Base-by-base conservation (phyloP, 805 yeast species). In the Kazachstania psychrophila region DNA sequence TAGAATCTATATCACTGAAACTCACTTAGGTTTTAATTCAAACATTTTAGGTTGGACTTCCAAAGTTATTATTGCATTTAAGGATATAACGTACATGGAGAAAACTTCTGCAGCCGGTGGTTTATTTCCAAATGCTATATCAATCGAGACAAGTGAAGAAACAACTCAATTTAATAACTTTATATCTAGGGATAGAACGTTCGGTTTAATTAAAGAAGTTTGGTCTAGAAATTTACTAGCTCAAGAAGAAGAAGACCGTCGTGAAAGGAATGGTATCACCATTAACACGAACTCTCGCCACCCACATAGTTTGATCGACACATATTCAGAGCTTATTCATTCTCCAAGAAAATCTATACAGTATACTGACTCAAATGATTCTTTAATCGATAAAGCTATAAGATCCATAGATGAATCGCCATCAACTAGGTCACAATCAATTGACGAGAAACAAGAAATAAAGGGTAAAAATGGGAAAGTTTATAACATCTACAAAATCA, bases 71-170 rank as follows among this genome's bases (percentile, higher is more conserved):
- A 70, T 92, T 14, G 77, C 85, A 0, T 71, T 78, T 46, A 73
- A 70, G 32, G 95, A 86, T 38, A 74, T 92, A 18, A 66, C 70
- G 9, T 44, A 43, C 26, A 45, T 56, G 45, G 96, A 89, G 50
- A 84, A 85, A 58, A 80, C 80, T 37, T 72, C 78, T 13, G 85
- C 96, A 0, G 96, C 85, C 5, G 96, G 84, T 5, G 95, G 94
- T 0, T 65, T 89, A 17, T 86, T 89, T 51, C 94, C 95, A 16
- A 89, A 89, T 56, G 96, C 95, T 2, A 85, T 89, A 24, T 64
- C 72, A 6, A 68, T 86, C 17, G 79, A 77, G 49, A 80, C 92
- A 0, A 66, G 61, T 29, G 54, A 70, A 68, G 59, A 70, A 69
- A 75, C 73, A 42, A 82, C 84, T 51, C 75, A 75, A 14, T 89